Percentiles rank a stretch among this genome's conserved stretches.
Evolutionary conservation across 768 basidiomycete genomes (phyloP).

Genomic region (Dioszegia crocea): DNA sequence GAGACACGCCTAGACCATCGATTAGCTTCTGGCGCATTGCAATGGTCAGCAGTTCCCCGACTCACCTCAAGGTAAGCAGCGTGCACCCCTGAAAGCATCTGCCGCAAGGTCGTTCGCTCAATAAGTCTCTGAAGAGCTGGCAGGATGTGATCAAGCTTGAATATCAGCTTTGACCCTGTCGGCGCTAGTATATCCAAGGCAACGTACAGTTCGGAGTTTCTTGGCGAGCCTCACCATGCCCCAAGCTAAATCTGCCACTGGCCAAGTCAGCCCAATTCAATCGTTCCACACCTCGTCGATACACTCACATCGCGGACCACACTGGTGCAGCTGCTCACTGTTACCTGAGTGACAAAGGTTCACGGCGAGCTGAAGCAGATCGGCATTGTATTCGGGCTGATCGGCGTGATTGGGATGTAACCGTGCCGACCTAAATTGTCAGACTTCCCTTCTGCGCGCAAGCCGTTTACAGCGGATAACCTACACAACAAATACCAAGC

Average conservation of each 20-base stretch:
- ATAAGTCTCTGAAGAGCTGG: conserved; percentile 13
- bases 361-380: conserved; percentile 12
- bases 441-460: background rate
- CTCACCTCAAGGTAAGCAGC: conserved; percentile 38
- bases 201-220: conserved; percentile 18
- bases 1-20: conserved; percentile 17
- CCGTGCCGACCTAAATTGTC: conserved; percentile 11
- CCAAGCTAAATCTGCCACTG: no score
- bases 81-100: conserved; percentile 22
- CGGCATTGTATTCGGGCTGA: conserved; percentile 5
- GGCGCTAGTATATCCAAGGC: background rate
- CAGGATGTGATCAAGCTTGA: conserved; percentile 14
- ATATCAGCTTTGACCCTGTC: conserved; percentile 1
- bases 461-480: background rate
- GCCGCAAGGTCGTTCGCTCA: background rate
- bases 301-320: conserved; percentile 21
- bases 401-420: background rate
- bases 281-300: background rate
- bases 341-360: conserved; percentile 20
- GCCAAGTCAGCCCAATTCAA: conserved; percentile 9
- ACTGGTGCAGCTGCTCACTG: conserved; percentile 14
- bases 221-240: conserved; percentile 24
- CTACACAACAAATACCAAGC: conserved; percentile 33
- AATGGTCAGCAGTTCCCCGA: background rate
- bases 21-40: background rate